Evolutionary conservation across 163 green algal species (phyloP).

Genomic region (Scenedesmus sp.): DNA sequence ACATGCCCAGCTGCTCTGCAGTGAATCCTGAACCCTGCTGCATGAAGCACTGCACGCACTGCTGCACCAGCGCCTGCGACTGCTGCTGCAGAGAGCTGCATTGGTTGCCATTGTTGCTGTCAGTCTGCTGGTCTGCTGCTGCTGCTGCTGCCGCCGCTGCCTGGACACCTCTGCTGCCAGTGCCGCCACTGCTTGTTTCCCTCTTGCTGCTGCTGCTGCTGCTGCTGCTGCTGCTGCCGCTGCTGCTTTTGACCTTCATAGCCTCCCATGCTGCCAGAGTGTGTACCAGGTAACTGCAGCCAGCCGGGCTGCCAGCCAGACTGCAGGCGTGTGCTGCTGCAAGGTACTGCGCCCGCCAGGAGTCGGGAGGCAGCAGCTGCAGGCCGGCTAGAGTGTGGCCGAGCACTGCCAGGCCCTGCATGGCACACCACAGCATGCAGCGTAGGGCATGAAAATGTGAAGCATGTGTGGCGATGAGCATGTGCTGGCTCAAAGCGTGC

Average conservation of each 20-base stretch:
- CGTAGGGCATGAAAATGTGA: neutral
- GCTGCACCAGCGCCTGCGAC: neutral
- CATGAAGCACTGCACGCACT: slow-evolving; percentile 43
- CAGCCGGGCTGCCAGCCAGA: slow-evolving; percentile 16
- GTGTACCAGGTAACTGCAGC: slow-evolving; percentile 47
- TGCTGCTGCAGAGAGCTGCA: neutral
- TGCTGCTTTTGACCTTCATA: neutral
- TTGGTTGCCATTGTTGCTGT: neutral
- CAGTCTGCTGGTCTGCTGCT: neutral
- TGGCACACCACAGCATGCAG: neutral
- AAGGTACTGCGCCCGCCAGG: slow-evolving; percentile 25
- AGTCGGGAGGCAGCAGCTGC: neutral
- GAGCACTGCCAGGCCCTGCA: slow-evolving; percentile 43
- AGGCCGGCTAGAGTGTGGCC: slow-evolving; percentile 33
- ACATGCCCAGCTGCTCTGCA: slow-evolving; percentile 44
- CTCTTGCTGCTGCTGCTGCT: neutral
- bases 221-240: neutral
- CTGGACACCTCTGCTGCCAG: neutral
- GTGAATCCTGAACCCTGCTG: neutral
- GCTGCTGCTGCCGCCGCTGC: neutral
- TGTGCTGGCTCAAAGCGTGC: too few relatives aligned
- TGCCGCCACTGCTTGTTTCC: neutral
- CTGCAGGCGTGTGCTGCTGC: neutral
- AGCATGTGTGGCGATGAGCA: neutral
- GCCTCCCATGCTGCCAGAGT: slow-evolving; percentile 29